These are phyloP conservation scores for Boletus bicolor DNA, from an alignment of 768 basidiomycete genomes.

Conservation along the genomic window DNA sequence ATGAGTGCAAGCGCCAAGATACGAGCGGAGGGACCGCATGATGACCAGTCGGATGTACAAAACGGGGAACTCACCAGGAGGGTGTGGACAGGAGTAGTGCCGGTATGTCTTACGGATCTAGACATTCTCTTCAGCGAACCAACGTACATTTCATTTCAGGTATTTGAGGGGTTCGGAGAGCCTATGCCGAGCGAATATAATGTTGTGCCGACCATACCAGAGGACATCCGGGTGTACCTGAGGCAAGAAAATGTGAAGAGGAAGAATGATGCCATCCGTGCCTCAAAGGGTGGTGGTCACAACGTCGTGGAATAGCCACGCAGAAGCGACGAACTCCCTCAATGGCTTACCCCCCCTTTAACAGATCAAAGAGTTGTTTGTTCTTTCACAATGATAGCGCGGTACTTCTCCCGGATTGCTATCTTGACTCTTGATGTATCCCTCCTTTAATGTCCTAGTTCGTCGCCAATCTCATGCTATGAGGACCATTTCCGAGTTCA, in stretches of 20 bases:
- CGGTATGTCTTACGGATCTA: constrained; percentile 7
- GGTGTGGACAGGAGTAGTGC: constrained; percentile 27
- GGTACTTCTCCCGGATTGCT: neutral
- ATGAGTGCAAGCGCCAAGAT: constrained; percentile 24
- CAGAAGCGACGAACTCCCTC: neutral
- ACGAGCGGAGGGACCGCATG: constrained; percentile 23
- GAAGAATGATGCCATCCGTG: constrained; percentile 23
- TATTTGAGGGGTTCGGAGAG: constrained; percentile 25
- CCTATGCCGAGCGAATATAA: constrained; percentile 25
- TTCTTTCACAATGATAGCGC: neutral
- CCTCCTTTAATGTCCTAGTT: neutral
- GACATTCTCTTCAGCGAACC: neutral
- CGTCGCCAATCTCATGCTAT: neutral
- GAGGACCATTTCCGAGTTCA: neutral
- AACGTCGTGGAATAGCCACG: neutral
- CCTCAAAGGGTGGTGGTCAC: constrained; percentile 35
- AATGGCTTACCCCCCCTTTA: neutral
- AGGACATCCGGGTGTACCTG: constrained; percentile 21
- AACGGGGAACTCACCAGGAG: constrained; percentile 11
- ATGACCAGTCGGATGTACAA: constrained; percentile 17
- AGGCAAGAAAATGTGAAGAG: constrained; percentile 22
- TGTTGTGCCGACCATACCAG: constrained; percentile 11
- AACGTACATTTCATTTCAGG: constrained; percentile 2
- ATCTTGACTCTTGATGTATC: neutral
- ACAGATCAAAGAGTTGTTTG: neutral